A percentile compares a stretch with the other conserved stretches of the same genome.
phyloP scores from a whole-genome alignment of 192 early-diverging fungal species.

The Endogone sp. region DNA sequence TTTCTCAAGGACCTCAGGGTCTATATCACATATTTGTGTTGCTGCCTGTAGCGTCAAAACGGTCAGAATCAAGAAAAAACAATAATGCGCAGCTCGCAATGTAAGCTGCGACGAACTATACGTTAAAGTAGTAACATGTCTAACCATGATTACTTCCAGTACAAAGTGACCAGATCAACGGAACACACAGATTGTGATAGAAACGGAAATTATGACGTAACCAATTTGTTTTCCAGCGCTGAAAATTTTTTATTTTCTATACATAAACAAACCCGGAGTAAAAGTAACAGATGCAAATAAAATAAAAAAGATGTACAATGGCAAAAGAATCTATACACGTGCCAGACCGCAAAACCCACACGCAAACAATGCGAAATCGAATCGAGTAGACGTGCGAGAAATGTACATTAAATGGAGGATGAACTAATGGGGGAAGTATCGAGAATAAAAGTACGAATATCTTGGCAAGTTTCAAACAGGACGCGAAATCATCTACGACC shows the following conservation, averaged over 20 bases:
- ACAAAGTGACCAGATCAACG: no score
- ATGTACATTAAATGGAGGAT: neutral
- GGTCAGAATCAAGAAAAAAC: no score
- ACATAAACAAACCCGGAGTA: no score
- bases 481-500: slow-evolving; percentile 58
- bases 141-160: no score
- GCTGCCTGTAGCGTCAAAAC: no score
- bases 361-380: neutral
- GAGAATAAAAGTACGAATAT: neutral
- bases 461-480: neutral
- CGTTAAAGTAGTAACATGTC: no score
- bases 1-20: slow-evolving; percentile 39
- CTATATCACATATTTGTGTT: slow-evolving; percentile 46
- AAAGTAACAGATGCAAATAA: neutral
- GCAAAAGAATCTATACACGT: neutral
- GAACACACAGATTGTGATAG: no score
- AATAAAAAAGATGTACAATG: neutral
- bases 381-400: neutral
- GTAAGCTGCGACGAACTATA: no score
- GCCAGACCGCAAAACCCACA: neutral
- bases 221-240: no score
- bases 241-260: no score
- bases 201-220: no score
- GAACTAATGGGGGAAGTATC: neutral
- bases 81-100: no score